Percentiles rank a stretch among this genome's conserved stretches.
Evolutionary conservation across 306 rosid species (phyloP).

Genomic region (Urtica urens): DNA sequence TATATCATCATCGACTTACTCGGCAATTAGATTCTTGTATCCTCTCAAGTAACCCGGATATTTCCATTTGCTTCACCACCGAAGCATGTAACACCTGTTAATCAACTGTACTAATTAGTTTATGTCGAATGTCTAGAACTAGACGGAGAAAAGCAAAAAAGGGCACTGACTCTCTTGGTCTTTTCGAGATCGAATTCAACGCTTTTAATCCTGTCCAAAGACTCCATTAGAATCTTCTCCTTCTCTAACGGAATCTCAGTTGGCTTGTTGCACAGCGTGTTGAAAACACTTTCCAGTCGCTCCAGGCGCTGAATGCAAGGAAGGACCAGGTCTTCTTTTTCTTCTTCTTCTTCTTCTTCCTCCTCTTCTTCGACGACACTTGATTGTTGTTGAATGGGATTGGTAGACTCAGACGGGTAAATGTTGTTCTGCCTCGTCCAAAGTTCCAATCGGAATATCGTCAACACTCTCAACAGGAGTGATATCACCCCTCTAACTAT

Average conservation of each 20-base stretch:
- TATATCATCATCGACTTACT: no score
- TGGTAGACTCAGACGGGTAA: slow-evolving; percentile 44
- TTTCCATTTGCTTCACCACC: slow-evolving; percentile 73
- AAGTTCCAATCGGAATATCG: slow-evolving; percentile 40
- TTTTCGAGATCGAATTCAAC: slow-evolving; percentile 84
- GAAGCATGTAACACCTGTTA: slow-evolving; percentile 63
- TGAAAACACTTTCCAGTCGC: slow-evolving; percentile 53
- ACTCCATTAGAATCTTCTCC: slow-evolving; percentile 69
- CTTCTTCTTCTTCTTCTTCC: slow-evolving; percentile 42
- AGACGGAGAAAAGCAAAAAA: slow-evolving; percentile 10
- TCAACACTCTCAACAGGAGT: slow-evolving; percentile 39
- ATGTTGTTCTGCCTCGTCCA: slow-evolving; percentile 56
- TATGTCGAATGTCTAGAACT: not conserved
- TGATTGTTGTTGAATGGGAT: slow-evolving; percentile 25
- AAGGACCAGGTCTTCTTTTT: slow-evolving; percentile 42
- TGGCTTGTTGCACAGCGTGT: slow-evolving; percentile 62
- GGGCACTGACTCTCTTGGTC: slow-evolving; percentile 77
- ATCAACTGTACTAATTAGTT: slow-evolving; percentile 6
- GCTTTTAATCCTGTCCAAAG: slow-evolving; percentile 77
- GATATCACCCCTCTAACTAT: slow-evolving; percentile 36
- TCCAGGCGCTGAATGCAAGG: slow-evolving; percentile 73
- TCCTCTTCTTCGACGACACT: slow-evolving; percentile 33
- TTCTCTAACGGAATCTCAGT: slow-evolving; percentile 70
- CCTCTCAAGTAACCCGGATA: slow-evolving; percentile 52
- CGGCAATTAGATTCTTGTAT: slow-evolving; percentile 40